Conservation (phyloP, 2,329 filamentous ascomycete species). For the Diplodia seriata region DNA sequence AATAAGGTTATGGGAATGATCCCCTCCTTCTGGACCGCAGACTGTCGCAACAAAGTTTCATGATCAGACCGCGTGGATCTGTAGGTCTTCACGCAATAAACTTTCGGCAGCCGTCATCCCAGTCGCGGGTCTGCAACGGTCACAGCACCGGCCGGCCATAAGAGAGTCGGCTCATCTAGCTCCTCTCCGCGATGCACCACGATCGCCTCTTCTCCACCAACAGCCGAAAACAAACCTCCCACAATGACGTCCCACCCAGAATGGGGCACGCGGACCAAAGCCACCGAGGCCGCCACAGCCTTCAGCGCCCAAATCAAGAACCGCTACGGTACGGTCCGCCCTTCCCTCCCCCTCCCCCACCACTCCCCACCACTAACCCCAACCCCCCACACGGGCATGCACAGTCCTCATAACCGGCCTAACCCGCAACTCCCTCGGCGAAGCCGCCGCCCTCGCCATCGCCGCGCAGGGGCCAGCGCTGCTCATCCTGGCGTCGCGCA, state of each 20-base stretch:
- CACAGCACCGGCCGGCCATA: not conserved
- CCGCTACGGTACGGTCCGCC: too few species aligned
- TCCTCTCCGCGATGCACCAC: too few species aligned
- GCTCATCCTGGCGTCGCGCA: conserved; percentile 53
- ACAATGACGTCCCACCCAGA: conserved; percentile 44
- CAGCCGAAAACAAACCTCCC: not conserved
- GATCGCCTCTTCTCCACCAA: not conserved
- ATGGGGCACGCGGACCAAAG: conserved; percentile 43
- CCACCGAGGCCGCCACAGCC: conserved; percentile 43
- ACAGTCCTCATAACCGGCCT: conserved; percentile 39
- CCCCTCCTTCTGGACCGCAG: not conserved
- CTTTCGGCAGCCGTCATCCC: not conserved
- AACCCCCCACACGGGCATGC: too few species aligned
- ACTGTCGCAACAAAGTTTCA: not conserved
- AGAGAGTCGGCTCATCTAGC: not conserved
- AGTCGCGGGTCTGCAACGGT: not conserved
- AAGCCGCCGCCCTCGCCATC: conserved; percentile 41
- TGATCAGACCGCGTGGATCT: not conserved
- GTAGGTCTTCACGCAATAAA: conserved; percentile 11
- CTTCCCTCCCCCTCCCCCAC: too few species aligned
- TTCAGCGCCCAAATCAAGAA: conserved; percentile 41
- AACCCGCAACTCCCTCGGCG: conserved; percentile 42
- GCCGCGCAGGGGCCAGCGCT: conserved; percentile 41
- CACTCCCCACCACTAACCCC: not conserved
- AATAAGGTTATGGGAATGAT: not conserved